These are phyloP conservation scores for Jacaranda copaia DNA, from an alignment of 257 asterid genomes.

Conservation along the genomic window DNA sequence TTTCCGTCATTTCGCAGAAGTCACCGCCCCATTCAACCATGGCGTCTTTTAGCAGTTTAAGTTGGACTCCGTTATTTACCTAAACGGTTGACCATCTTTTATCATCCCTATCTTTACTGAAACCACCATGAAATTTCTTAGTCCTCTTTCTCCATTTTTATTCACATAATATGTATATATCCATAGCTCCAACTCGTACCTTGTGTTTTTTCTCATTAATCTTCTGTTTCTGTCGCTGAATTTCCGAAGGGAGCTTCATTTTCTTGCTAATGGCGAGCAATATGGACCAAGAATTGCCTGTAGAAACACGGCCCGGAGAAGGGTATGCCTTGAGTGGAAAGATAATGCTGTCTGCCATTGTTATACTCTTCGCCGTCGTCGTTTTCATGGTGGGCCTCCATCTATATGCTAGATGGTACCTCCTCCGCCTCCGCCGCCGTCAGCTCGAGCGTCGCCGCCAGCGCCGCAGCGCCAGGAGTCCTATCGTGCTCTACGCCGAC, in stretches of 20 bases:
- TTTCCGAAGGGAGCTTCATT: too few species aligned
- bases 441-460: conserved; percentile 27
- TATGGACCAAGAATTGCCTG: not conserved
- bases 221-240: too few species aligned
- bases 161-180: not conserved
- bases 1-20: not conserved
- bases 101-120: not conserved
- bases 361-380: conserved; percentile 17
- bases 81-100: not conserved
- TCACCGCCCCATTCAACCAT: not conserved
- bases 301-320: not conserved
- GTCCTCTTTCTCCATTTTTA: not conserved
- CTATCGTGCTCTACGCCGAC: conserved; percentile 4
- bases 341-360: conserved; percentile 21
- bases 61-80: conserved; percentile 3
- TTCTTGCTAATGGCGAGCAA: not conserved
- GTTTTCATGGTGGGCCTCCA: conserved; percentile 26
- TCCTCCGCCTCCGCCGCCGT: conserved; percentile 28
- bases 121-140: not conserved
- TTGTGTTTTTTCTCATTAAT: not conserved
- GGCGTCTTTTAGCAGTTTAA: not conserved
- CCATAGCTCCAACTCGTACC: too few species aligned
- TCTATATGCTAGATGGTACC: conserved; percentile 35
- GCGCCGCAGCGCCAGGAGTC: conserved; percentile 2
- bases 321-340: conserved; percentile 18